Base-by-base conservation (phyloP, 352 stramenopile genomes). In the Globisporangium echinulatum region DNA sequence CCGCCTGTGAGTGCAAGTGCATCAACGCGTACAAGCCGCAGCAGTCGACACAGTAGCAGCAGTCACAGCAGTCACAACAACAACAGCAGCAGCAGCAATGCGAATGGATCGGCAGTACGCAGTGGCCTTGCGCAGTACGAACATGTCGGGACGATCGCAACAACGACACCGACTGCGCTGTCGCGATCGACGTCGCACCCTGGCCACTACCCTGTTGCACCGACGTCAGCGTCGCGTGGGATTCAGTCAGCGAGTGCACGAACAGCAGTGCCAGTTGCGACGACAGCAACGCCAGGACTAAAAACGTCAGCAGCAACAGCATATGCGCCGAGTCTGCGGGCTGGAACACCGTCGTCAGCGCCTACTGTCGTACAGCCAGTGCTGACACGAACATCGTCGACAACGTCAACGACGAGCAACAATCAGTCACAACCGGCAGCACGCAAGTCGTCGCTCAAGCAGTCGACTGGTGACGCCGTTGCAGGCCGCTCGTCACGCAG, bases 171-270 rank as follows among this genome's bases (percentile, higher is more conserved):
- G 38, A 65, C 46, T 7, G 53, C 59, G 9, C 38, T 65, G 11
- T 55, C 59, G 5, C 53, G 59, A 4, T 65, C 59, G 7, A 60
- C 53, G 19, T 65, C 59, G 25, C 47, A 65, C n/a, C 58, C 58
- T 4, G 58, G 36, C 3, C 51, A 63, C 42, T 63, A 58, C 36
- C 39, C 59, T n/a, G 43, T 58, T 48, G 6, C 53, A 25, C 40
- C 33, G 36, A 47, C 52, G 52, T 13, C 52, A 13, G 7, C 25
- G 7, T 5, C 15, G 0, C 52, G 37, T 7, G 36, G 37, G 38
- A 56, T 37, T 0, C 52, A 52, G 25, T 25, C 25, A 25, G 25
- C 25, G 25, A 25, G 25, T 25, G 25, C 25, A 25, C 25, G 25
- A 25, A 25, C 25, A 1, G 52, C 52, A 1, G 43, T 43, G 8